phyloP scores from a whole-genome alignment of 257 asterid species.

The Forsythia viridissima region DNA sequence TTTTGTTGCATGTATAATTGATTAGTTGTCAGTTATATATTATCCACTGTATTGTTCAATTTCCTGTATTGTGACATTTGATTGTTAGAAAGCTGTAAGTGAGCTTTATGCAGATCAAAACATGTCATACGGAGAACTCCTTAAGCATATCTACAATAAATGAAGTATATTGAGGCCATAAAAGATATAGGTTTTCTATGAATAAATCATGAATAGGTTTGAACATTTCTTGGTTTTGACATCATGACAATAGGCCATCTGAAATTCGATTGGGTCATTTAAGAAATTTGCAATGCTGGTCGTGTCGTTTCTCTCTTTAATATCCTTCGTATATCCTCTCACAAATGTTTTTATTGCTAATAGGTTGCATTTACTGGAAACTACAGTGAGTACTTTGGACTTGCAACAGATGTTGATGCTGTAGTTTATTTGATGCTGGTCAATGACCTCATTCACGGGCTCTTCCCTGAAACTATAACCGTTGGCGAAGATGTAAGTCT shows the following conservation, averaged over 20 bases:
- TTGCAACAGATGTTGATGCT: constrained; percentile 91
- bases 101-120: constrained; percentile 1
- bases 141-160: neutral
- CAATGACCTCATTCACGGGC: constrained; percentile 89
- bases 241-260: constrained; percentile 8
- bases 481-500: constrained; percentile 94
- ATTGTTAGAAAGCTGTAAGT: constrained; percentile 8
- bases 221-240: constrained; percentile 10
- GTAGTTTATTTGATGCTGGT: constrained; percentile 95
- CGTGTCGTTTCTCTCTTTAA: constrained; percentile 2
- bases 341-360: constrained; percentile 33
- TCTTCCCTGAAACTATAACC: constrained; percentile 82
- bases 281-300: constrained; percentile 5
- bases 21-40: constrained; percentile 6
- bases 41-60: constrained; percentile 11
- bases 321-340: constrained; percentile 13
- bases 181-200: constrained; percentile 2
- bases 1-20: neutral
- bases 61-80: neutral
- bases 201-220: constrained; percentile 4
- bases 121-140: neutral
- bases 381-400: constrained; percentile 86
- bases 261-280: constrained; percentile 5
- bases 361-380: constrained; percentile 90
- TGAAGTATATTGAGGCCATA: neutral